phyloP scores from a whole-genome alignment of 345 rosid species.

The Syzygium aromaticum region DNA sequence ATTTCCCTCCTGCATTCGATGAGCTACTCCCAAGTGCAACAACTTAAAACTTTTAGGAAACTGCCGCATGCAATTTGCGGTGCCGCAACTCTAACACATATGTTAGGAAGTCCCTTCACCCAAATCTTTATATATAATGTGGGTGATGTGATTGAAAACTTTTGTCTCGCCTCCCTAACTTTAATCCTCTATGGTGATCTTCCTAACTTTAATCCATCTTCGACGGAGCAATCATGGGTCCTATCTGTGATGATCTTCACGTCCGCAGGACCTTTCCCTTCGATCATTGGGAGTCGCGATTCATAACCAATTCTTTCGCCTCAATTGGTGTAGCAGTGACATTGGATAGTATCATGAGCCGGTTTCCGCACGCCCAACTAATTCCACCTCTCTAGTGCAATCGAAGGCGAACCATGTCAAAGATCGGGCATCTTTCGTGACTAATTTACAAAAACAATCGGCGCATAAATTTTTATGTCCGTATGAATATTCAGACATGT shows the following conservation, averaged over 20 bases:
- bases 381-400: neutral
- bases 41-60: neutral
- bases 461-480: too few species aligned
- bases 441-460: neutral
- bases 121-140: neutral
- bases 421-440: neutral
- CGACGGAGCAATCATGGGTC: too few species aligned
- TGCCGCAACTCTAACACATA: neutral
- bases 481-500: neutral
- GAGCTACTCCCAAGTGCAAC: neutral
- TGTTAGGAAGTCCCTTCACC: neutral
- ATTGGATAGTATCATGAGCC: neutral
- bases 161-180: neutral
- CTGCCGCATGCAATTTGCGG: neutral
- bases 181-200: neutral
- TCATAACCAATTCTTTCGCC: neutral
- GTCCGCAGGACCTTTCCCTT: too few species aligned
- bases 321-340: neutral
- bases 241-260: too few species aligned
- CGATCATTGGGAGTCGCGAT: neutral
- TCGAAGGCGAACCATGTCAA: neutral
- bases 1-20: neutral
- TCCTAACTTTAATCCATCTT: neutral
- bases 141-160: neutral
- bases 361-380: neutral